These are phyloP conservation scores for Porogramme epimiltina DNA, from an alignment of 1,284 basidiomycete genomes.

Conservation along the genomic window DNA sequence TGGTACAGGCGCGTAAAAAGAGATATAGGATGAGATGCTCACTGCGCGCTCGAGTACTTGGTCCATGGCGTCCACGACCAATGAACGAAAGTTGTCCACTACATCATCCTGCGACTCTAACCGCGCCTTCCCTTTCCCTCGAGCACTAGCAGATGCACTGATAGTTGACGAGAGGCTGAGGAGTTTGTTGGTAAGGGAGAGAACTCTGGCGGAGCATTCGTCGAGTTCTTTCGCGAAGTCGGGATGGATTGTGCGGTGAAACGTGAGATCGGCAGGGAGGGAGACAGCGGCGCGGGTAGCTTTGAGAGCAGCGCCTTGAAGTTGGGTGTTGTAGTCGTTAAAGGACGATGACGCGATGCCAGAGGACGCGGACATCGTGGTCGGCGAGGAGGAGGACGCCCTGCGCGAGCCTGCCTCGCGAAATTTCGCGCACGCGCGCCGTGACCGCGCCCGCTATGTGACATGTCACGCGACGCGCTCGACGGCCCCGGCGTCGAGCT, in stretches of 20 bases:
- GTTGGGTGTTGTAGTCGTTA: slow-evolving; percentile 44
- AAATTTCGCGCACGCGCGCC: slow-evolving; percentile 2
- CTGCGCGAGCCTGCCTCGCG: background rate
- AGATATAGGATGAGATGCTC: slow-evolving; percentile 29
- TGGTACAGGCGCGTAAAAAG: background rate
- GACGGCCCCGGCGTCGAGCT: slow-evolving; percentile 2
- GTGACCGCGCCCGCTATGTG: background rate
- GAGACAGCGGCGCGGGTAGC: slow-evolving; percentile 60
- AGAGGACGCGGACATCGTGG: slow-evolving; percentile 11
- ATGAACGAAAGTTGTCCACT: slow-evolving; percentile 76
- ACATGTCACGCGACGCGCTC: slow-evolving; percentile 2
- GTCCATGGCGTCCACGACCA: slow-evolving; percentile 85
- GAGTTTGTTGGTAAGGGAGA: slow-evolving; percentile 66
- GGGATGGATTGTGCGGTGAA: slow-evolving; percentile 84
- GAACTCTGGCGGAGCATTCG: slow-evolving; percentile 57
- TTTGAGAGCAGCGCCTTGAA: slow-evolving; percentile 61
- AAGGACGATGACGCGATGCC: slow-evolving; percentile 31
- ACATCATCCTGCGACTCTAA: slow-evolving; percentile 78
- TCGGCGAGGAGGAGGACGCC: background rate
- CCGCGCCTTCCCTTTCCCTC: slow-evolving; percentile 50
- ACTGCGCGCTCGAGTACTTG: slow-evolving; percentile 84
- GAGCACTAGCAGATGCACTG: slow-evolving; percentile 33
- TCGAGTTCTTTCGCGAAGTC: slow-evolving; percentile 71
- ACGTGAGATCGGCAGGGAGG: slow-evolving; percentile 72
- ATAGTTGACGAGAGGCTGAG: slow-evolving; percentile 52